These are phyloP conservation scores for Diaporthe caulivora DNA, from an alignment of 2,329 filamentous ascomycete genomes.

Conservation along the genomic window DNA sequence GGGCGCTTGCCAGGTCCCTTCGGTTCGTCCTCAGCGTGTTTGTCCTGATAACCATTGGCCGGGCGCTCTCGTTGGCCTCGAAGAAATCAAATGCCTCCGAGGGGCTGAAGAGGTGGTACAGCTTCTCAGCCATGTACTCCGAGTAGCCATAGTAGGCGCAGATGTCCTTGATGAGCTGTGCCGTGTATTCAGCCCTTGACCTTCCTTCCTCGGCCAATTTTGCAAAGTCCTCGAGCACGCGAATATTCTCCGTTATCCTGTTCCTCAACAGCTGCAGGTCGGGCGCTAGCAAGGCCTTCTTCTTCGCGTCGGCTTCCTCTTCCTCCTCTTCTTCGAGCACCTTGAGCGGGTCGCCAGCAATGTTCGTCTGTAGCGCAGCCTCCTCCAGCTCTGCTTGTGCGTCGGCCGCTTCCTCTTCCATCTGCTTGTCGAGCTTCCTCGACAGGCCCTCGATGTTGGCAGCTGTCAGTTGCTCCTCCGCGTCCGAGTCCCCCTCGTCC, in stretches of 20 bases:
- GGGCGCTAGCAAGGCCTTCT: constrained; percentile 76
- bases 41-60: constrained; percentile 95
- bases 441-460: constrained; percentile 96
- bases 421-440: constrained; percentile 82
- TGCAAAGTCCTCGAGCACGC: constrained; percentile 89
- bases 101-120: constrained; percentile 91
- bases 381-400: constrained; percentile 89
- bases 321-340: constrained; percentile 54
- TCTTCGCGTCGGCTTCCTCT: constrained; percentile 55
- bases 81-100: constrained; percentile 98
- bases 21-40: constrained; percentile 88
- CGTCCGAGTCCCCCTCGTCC: constrained; percentile 89
- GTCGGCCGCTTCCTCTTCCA: constrained; percentile 83
- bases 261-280: constrained; percentile 90
- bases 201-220: constrained; percentile 83
- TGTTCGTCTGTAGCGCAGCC: constrained; percentile 91
- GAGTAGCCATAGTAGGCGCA: constrained; percentile 98
- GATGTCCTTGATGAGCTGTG: constrained; percentile 89
- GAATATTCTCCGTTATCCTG: constrained; percentile 92
- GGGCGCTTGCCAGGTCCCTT: constrained; percentile 86
- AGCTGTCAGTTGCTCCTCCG: constrained; percentile 90
- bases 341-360: constrained; percentile 68
- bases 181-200: constrained; percentile 88
- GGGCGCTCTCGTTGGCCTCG: constrained; percentile 95
- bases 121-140: constrained; percentile 93